These are phyloP conservation scores for Lactarius akahatsu DNA, from an alignment of 768 basidiomycete species.

Conservation along the genomic window DNA sequence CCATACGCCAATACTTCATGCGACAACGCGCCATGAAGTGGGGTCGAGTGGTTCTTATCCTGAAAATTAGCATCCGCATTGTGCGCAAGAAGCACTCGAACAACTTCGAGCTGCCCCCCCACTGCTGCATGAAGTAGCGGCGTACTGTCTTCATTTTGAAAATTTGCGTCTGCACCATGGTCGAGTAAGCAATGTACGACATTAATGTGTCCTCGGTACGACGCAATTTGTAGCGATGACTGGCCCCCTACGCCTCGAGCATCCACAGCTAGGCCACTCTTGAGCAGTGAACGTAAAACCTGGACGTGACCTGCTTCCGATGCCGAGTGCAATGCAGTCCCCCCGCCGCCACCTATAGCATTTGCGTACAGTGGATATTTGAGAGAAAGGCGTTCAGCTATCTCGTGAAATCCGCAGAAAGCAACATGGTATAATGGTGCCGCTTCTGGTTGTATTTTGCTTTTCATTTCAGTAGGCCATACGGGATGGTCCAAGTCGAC, in stretches of 20 bases:
- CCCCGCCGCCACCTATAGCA: too few relatives aligned
- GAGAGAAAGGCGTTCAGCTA: background rate
- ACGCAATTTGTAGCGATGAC: background rate
- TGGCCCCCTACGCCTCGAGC: too few relatives aligned
- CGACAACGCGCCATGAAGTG: background rate
- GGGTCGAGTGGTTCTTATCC: background rate
- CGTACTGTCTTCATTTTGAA: background rate
- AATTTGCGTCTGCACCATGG: background rate
- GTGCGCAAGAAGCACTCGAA: too few relatives aligned
- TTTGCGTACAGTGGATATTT: background rate
- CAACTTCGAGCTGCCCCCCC: background rate
- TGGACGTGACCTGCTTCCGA: too few relatives aligned
- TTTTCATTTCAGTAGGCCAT: accelerated
- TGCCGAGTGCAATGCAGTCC: too few relatives aligned
- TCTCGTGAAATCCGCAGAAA: background rate
- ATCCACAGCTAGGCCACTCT: too few relatives aligned
- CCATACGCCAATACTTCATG: background rate
- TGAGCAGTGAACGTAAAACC: too few relatives aligned
- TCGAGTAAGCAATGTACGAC: background rate
- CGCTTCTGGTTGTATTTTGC: background rate
- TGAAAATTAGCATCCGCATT: background rate
- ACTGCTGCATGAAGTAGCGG: background rate
- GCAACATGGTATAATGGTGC: background rate
- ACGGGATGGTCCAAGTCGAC: background rate
- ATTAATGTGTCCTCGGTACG: background rate